Conservation (phyloP, 1,139 yeast genomes). For the Meyerozyma athensensis region DNA sequence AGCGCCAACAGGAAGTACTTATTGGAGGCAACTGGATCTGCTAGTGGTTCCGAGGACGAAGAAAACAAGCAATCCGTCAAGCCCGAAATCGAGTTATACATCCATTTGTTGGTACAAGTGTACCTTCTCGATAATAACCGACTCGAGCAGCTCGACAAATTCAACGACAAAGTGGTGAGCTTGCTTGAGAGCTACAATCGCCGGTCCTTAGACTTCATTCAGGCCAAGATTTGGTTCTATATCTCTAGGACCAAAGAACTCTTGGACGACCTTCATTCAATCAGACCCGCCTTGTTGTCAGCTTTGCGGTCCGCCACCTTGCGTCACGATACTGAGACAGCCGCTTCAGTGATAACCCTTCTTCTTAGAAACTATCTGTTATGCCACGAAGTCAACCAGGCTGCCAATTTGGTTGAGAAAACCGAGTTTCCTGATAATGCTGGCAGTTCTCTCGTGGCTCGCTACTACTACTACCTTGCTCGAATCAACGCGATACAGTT, state of each 20-base stretch:
- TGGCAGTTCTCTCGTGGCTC: slow-evolving; percentile 83
- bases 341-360: slow-evolving; percentile 79
- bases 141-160: slow-evolving; percentile 43
- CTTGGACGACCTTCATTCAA: slow-evolving; percentile 49
- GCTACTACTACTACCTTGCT: slow-evolving; percentile 87
- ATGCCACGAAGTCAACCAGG: slow-evolving; percentile 79
- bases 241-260: slow-evolving; percentile 76
- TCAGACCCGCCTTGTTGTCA: slow-evolving; percentile 65
- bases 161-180: slow-evolving; percentile 51
- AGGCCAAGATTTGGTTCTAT: slow-evolving; percentile 93
- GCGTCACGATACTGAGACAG: slow-evolving; percentile 89
- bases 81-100: slow-evolving; percentile 78
- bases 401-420: slow-evolving; percentile 85
- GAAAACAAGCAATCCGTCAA: slow-evolving; percentile 26
- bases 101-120: slow-evolving; percentile 75
- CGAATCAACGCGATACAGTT: slow-evolving; percentile 88
- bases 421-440: slow-evolving; percentile 83
- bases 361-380: slow-evolving; percentile 76
- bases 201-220: slow-evolving; percentile 79
- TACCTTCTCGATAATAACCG: slow-evolving; percentile 63
- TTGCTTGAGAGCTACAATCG: slow-evolving; percentile 65
- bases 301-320: slow-evolving; percentile 86
- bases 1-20: slow-evolving; percentile 42
- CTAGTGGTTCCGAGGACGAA: slow-evolving; percentile 16
- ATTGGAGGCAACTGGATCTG: slow-evolving; percentile 27